These are phyloP conservation scores for Arabis hirsuta DNA, from an alignment of 345 rosid genomes.

Conservation along the genomic window DNA sequence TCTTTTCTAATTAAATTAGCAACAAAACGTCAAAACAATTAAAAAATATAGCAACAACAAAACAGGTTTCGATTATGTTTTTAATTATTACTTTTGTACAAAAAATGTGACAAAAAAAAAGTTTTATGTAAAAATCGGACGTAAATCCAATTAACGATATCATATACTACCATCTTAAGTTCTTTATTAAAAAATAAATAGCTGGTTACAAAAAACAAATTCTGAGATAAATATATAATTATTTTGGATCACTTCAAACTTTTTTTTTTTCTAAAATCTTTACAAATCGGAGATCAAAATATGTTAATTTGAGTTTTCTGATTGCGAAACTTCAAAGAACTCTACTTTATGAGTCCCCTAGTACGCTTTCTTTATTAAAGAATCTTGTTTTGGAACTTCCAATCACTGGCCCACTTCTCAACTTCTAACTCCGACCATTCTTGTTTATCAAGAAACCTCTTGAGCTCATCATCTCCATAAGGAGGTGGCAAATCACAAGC, in stretches of 20 bases:
- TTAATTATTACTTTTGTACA: no score
- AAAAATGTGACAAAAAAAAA: background rate
- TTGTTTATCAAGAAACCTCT: slow-evolving; percentile 41
- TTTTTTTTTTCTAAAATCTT: background rate
- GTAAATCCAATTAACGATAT: background rate
- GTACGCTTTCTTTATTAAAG: background rate
- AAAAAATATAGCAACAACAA: background rate
- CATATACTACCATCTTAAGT: no score
- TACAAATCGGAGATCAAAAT: background rate
- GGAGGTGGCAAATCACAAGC: slow-evolving; percentile 60
- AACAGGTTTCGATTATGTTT: background rate
- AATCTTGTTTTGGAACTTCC: slow-evolving; percentile 29
- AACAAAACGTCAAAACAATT: background rate
- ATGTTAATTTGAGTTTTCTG: no score
- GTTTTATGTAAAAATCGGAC: background rate
- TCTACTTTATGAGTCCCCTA: background rate
- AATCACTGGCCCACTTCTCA: slow-evolving; percentile 41
- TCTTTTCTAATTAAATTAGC: background rate
- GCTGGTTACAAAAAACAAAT: no score
- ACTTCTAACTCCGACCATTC: slow-evolving; percentile 34
- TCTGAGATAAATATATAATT: no score
- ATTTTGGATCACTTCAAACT: background rate
- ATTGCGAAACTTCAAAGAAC: background rate
- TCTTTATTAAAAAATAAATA: no score
- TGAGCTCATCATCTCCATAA: slow-evolving; percentile 37